Evolutionary conservation across 352 stramenopile genomes (phyloP).

Genomic region (Globisporangium canariense): DNA sequence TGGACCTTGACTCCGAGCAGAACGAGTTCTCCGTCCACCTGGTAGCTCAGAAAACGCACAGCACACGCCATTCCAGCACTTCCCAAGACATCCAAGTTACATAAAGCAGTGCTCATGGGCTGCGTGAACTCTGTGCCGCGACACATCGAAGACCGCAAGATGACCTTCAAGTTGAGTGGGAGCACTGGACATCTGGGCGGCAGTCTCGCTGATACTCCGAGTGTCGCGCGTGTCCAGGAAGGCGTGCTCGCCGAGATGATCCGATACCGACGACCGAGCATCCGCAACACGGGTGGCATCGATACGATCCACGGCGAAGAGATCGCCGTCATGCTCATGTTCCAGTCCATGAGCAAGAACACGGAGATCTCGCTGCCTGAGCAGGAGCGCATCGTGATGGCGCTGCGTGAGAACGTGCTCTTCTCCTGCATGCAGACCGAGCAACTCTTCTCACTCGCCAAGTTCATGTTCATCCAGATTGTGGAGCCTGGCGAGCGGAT

Average conservation of each 20-base stretch:
- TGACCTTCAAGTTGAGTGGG: background rate
- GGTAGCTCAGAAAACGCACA: background rate
- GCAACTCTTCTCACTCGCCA: conserved; percentile 70
- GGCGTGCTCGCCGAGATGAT: conserved; percentile 46
- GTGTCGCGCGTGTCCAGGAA: conserved; percentile 38
- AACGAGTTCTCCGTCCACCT: background rate
- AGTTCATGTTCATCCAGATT: conserved; percentile 71
- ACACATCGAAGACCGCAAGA: background rate
- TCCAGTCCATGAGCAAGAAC: conserved; percentile 22
- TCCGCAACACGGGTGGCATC: conserved; percentile 29
- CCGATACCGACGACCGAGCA: conserved; percentile 36
- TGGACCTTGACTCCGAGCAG: background rate
- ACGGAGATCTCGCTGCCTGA: conserved; percentile 29
- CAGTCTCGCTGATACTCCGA: conserved; percentile 23
- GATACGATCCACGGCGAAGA: conserved; percentile 33
- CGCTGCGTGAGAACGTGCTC: conserved; percentile 67
- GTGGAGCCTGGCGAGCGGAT: conserved; percentile 74
- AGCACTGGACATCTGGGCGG: background rate
- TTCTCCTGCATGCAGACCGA: conserved; percentile 75
- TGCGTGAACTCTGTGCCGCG: background rate
- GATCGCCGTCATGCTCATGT: conserved; percentile 26
- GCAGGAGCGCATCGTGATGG: conserved; percentile 45
- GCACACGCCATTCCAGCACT: background rate
- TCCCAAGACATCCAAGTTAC: background rate
- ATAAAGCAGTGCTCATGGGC: background rate